Evolutionary conservation across 2,329 filamentous ascomycete species (phyloP).

Genomic region (Paraphaeosphaeria sporulosa): DNA sequence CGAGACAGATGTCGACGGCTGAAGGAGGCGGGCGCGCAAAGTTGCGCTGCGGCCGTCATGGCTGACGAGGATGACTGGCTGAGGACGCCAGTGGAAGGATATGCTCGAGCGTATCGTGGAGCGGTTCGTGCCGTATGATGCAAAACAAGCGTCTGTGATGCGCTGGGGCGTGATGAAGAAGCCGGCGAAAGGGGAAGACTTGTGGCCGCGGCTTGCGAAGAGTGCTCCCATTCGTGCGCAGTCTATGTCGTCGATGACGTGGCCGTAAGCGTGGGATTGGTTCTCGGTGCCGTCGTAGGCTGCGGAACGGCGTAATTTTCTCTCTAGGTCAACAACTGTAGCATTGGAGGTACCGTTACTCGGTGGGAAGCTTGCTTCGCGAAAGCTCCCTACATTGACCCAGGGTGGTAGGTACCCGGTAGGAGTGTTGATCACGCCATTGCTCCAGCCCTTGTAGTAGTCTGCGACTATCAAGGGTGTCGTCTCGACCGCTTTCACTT

Average conservation of each 20-base stretch:
- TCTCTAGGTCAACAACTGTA: constrained; percentile 23
- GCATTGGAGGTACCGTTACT: neutral
- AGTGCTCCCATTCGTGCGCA: constrained; percentile 28
- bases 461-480: constrained; percentile 31
- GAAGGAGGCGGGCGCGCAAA: constrained; percentile 18
- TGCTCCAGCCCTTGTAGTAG: constrained; percentile 34
- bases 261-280: constrained; percentile 32
- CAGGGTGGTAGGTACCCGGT: constrained; percentile 26
- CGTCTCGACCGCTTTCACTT: constrained; percentile 24
- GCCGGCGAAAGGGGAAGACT: constrained; percentile 34
- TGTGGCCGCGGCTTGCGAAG: constrained; percentile 32
- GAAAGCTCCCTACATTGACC: constrained; percentile 14
- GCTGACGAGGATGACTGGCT: constrained; percentile 35
- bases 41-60: constrained; percentile 25
- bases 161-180: constrained; percentile 33
- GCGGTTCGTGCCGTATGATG: constrained; percentile 32
- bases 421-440: constrained; percentile 20
- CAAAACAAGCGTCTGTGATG: constrained; percentile 26
- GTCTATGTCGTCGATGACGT: constrained; percentile 31
- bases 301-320: constrained; percentile 28
- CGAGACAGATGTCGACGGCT: constrained; percentile 30
- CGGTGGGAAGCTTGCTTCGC: neutral
- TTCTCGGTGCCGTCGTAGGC: constrained; percentile 35
- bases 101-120: constrained; percentile 26
- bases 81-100: constrained; percentile 38